phyloP scores from a whole-genome alignment of 163 green algal genomes.

The Trebouxia gelatinosa region DNA sequence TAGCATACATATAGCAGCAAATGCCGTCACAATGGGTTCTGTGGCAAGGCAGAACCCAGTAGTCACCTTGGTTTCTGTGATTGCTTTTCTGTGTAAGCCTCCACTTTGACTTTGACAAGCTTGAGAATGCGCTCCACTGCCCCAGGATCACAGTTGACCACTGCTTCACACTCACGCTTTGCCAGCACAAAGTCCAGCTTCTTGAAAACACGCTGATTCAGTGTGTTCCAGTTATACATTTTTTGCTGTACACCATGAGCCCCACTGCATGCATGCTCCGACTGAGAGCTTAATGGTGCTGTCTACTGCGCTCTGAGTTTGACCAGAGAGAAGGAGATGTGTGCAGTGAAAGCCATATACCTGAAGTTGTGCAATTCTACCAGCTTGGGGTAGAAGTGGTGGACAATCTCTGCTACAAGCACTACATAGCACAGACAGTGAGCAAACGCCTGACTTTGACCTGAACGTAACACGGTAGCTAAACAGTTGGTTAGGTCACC shows the following conservation, averaged over 20 bases:
- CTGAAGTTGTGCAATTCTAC: conserved; percentile 98
- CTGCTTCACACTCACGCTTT: conserved; percentile 60
- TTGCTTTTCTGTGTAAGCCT: conserved; percentile 13
- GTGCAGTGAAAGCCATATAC: conserved; percentile 30
- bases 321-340: neutral
- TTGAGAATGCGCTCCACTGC: conserved; percentile 86
- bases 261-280: conserved; percentile 50
- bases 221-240: conserved; percentile 96
- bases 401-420: conserved; percentile 85
- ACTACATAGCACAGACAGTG: conserved; percentile 75
- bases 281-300: neutral
- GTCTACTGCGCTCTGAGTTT: neutral
- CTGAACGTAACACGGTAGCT: neutral
- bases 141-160: conserved; percentile 61
- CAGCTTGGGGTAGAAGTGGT: conserved; percentile 84
- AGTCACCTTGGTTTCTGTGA: conserved; percentile 3
- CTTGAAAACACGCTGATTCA: conserved; percentile 91
- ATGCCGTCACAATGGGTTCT: too few relatives aligned
- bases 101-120: conserved; percentile 62
- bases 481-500: conserved; percentile 44
- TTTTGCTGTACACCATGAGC: conserved; percentile 84
- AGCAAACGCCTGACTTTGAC: neutral
- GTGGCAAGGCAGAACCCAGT: too few relatives aligned
- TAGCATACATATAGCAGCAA: too few relatives aligned
- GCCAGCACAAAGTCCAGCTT: conserved; percentile 75